phyloP scores from a whole-genome alignment of 352 stramenopile genomes.

The Saprolegnia parasitica region DNA sequence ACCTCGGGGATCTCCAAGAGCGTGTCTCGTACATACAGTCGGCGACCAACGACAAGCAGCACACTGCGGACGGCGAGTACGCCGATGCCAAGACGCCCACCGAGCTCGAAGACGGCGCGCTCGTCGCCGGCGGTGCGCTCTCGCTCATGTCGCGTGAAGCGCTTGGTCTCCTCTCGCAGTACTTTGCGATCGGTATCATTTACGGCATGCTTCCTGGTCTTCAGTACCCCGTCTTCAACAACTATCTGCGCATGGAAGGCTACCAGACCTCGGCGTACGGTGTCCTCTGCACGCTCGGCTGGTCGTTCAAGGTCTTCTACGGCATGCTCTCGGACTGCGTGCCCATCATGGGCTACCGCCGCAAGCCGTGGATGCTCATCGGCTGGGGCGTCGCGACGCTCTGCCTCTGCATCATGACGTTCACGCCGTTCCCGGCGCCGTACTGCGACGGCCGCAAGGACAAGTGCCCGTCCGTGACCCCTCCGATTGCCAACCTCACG shows the following conservation, averaged over 20 bases:
- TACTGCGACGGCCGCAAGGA: constrained; percentile 33
- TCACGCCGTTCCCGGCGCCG: constrained; percentile 42
- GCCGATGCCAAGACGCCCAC: constrained; percentile 22
- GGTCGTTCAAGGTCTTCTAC: constrained; percentile 31
- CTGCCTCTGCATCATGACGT: constrained; percentile 34
- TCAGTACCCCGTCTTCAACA: constrained; percentile 11
- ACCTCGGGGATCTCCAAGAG: constrained; percentile 3
- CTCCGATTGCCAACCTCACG: background rate
- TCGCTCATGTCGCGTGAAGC: constrained; percentile 12
- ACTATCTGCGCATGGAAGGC: constrained; percentile 24
- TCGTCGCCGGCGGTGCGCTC: background rate
- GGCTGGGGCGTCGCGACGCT: background rate
- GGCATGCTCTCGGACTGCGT: constrained; percentile 29
- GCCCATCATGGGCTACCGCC: constrained; percentile 29
- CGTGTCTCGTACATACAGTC: constrained; percentile 24
- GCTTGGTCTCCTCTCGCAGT: constrained; percentile 25
- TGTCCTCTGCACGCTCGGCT: constrained; percentile 16
- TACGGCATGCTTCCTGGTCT: constrained; percentile 24
- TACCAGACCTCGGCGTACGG: constrained; percentile 5
- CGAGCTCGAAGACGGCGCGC: background rate
- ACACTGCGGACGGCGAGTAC: constrained; percentile 7
- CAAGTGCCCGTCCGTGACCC: too few species aligned
- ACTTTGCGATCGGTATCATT: constrained; percentile 8
- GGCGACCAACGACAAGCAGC: constrained; percentile 7
- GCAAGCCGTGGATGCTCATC: constrained; percentile 16